Conservation (phyloP, 768 basidiomycete species). For the Grammothele lineata region DNA sequence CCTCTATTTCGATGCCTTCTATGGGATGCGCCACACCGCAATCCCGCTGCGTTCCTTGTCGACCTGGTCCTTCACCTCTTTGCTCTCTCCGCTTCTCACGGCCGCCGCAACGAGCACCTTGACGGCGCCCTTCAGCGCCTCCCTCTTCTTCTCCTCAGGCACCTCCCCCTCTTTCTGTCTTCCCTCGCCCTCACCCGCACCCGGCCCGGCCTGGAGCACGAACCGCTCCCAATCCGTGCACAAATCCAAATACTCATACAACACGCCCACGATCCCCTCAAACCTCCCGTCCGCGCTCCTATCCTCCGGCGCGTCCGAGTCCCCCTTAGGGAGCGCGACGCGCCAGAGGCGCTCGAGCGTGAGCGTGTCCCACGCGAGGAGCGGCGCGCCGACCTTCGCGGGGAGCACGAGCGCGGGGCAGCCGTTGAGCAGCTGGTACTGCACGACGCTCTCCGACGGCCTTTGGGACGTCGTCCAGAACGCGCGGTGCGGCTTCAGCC, state of each 20-base stretch:
- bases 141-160: conserved; percentile 28
- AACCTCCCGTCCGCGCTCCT: conserved; percentile 32
- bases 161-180: conserved; percentile 16
- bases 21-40: conserved; percentile 65
- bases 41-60: conserved; percentile 57
- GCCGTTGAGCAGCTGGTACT: conserved; percentile 58
- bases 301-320: conserved; percentile 27
- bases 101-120: conserved; percentile 51
- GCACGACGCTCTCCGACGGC: conserved; percentile 58
- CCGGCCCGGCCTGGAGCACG: conserved; percentile 25
- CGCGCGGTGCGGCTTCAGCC: conserved; percentile 56
- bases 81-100: conserved; percentile 47
- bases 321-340: conserved; percentile 36
- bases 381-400: conserved; percentile 55
- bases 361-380: conserved; percentile 59
- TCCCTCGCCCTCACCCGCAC: conserved; percentile 17
- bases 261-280: conserved; percentile 48
- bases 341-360: conserved; percentile 58
- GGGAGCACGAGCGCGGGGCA: conserved; percentile 58
- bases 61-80: conserved; percentile 51
- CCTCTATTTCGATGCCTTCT: no score
- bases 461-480: conserved; percentile 58
- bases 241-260: conserved; percentile 57
- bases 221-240: conserved; percentile 62
- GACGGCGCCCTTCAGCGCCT: conserved; percentile 44